These are phyloP conservation scores for Amanita pallidorosea DNA, from an alignment of 768 basidiomycete species.

Conservation along the genomic window DNA sequence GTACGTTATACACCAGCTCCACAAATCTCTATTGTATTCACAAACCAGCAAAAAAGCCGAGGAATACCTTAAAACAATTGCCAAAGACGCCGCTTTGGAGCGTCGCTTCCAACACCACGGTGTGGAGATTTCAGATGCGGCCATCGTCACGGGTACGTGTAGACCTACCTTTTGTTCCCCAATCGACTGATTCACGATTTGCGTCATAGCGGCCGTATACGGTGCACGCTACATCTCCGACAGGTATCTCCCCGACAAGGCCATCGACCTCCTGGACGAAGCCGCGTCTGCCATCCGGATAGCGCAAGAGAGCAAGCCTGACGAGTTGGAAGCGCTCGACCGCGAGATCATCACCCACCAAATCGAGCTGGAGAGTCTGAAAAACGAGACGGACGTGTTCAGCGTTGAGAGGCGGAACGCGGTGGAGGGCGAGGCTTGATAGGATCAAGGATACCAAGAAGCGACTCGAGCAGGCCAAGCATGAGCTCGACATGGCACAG, in stretches of 20 bases:
- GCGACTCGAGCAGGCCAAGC: constrained; percentile 74
- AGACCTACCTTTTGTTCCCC: neutral
- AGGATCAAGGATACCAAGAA: constrained; percentile 64
- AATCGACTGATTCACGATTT: neutral
- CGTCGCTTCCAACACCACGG: too few relatives aligned
- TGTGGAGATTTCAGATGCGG: constrained; percentile 85
- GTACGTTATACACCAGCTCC: constrained; percentile 27
- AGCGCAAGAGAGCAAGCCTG: constrained; percentile 83
- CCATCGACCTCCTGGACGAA: constrained; percentile 89
- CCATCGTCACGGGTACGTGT: constrained; percentile 67
- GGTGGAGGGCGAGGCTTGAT: constrained; percentile 59
- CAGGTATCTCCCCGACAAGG: constrained; percentile 84
- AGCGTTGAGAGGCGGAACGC: too few relatives aligned
- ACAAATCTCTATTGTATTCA: too few relatives aligned
- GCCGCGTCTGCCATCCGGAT: constrained; percentile 80
- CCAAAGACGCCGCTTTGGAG: constrained; percentile 85
- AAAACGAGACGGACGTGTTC: constrained; percentile 80
- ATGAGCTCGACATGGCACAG: constrained; percentile 81
- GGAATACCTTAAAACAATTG: constrained; percentile 86
- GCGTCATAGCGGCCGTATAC: too few relatives aligned
- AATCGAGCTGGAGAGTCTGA: constrained; percentile 83
- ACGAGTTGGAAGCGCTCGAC: constrained; percentile 73
- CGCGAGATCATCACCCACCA: constrained; percentile 78
- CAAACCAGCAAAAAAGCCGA: constrained; percentile 36
- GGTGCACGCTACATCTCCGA: constrained; percentile 84